A percentile compares a stretch with the other conserved stretches of the same genome.
Evolutionary conservation across 108 stramenopile species (phyloP).

Genomic region (Stephanodiscus triporus): DNA sequence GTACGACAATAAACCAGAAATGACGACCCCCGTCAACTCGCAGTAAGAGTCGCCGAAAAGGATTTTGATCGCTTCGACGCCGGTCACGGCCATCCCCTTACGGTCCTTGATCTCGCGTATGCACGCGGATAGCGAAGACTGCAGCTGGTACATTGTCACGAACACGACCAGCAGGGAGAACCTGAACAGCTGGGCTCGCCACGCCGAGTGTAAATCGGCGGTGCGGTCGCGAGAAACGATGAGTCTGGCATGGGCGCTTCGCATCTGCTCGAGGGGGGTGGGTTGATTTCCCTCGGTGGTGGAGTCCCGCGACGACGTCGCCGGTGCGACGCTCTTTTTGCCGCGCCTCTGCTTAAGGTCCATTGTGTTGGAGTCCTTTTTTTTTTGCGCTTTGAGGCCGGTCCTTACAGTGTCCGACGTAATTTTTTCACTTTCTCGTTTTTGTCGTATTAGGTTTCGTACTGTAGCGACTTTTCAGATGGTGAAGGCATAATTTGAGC

Average conservation of each 20-base stretch:
- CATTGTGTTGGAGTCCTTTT: too few species aligned
- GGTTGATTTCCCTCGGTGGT: not conserved
- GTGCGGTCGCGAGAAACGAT: constrained; percentile 44
- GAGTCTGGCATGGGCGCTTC: constrained; percentile 33
- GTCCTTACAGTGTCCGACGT: too few species aligned
- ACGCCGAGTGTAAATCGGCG: constrained; percentile 52
- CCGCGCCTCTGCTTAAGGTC: constrained; percentile 46
- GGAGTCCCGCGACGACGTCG: not conserved
- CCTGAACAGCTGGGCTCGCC: constrained; percentile 57
- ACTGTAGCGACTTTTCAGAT: too few species aligned
- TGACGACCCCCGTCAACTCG: constrained; percentile 32
- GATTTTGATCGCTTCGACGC: constrained; percentile 10
- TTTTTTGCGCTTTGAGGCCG: too few species aligned
- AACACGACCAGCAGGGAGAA: constrained; percentile 54
- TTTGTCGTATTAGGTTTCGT: too few species aligned
- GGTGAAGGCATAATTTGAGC: too few species aligned
- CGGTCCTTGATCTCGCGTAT: constrained; percentile 54
- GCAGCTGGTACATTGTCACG: constrained; percentile 52
- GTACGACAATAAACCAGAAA: constrained; percentile 29
- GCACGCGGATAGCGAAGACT: constrained; percentile 50
- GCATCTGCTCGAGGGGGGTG: constrained; percentile 39
- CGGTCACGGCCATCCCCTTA: not conserved
- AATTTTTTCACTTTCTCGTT: too few species aligned
- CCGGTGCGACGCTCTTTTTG: constrained; percentile 21
- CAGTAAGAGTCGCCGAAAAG: constrained; percentile 32